A percentile compares a stretch with the other conserved stretches of the same genome.
Evolutionary conservation across 1,284 basidiomycete species (phyloP).

Genomic region (Golubevia sp.): DNA sequence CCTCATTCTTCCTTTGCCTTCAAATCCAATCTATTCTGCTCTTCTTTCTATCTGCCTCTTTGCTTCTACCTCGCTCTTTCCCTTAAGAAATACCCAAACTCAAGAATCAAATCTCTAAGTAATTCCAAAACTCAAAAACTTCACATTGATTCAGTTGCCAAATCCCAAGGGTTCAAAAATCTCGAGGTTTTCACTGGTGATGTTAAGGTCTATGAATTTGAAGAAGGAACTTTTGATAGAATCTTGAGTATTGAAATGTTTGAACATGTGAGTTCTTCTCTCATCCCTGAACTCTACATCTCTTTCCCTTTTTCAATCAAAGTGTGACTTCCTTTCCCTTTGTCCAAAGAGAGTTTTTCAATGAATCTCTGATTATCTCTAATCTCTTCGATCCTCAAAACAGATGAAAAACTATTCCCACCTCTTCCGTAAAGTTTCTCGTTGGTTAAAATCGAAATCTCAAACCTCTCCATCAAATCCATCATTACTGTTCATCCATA

Average conservation of each 20-base stretch:
- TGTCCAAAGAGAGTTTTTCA: background rate
- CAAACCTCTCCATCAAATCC: slow-evolving; percentile 59
- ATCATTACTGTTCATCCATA: slow-evolving; percentile 73
- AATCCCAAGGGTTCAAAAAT: slow-evolving; percentile 68
- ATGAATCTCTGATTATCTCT: background rate
- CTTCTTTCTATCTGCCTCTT: too few species aligned
- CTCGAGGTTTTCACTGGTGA: slow-evolving; percentile 75
- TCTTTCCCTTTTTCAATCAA: background rate
- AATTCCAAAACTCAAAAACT: slow-evolving; percentile 76
- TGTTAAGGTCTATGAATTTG: slow-evolving; percentile 72
- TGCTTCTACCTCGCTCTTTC: background rate
- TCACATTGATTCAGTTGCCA: slow-evolving; percentile 70
- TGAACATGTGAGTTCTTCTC: slow-evolving; percentile 74
- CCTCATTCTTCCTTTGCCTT: too few species aligned
- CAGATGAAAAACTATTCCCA: slow-evolving; percentile 66
- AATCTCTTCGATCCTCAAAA: background rate
- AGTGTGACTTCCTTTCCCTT: background rate
- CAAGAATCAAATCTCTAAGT: slow-evolving; percentile 71
- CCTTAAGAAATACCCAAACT: slow-evolving; percentile 73
- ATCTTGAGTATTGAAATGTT: slow-evolving; percentile 82
- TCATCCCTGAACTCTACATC: background rate
- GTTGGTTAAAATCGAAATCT: slow-evolving; percentile 69
- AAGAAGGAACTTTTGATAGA: slow-evolving; percentile 71
- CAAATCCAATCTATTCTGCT: too few species aligned
- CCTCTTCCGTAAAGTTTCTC: slow-evolving; percentile 72